A percentile compares a stretch with the other conserved stretches of the same genome.
phyloP scores from a whole-genome alignment of 805 yeast genomes.

The Metschnikowia continentalis region DNA sequence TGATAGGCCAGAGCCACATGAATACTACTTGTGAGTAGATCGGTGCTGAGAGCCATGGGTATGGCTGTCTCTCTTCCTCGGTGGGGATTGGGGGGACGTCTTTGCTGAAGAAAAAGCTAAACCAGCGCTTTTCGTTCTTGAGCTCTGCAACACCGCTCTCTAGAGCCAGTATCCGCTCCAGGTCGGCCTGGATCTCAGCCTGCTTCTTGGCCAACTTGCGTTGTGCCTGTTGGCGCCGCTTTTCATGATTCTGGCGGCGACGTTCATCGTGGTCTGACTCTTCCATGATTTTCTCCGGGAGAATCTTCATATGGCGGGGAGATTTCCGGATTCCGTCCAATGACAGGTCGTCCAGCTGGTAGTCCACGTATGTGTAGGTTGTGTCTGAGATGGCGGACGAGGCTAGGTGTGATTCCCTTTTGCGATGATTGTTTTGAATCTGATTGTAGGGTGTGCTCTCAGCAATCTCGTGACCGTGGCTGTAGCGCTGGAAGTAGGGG shows the following conservation, averaged over 20 bases:
- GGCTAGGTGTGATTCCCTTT: conserved; percentile 8
- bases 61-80: conserved; percentile 47
- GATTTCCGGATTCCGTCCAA: conserved; percentile 2
- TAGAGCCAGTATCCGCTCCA: not conserved
- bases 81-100: conserved; percentile 48
- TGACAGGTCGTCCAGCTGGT: conserved; percentile 10
- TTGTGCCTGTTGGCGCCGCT: not conserved
- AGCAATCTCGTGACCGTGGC: conserved; percentile 1
- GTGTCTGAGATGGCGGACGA: conserved; percentile 12
- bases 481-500: conserved; percentile 5
- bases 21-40: conserved; percentile 37
- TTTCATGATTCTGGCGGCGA: not conserved
- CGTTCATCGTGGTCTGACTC: conserved; percentile 1
- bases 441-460: conserved; percentile 5
- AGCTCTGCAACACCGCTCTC: conserved; percentile 20
- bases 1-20: conserved; percentile 38
- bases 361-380: conserved; percentile 15
- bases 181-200: not conserved
- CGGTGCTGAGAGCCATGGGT: conserved; percentile 39
- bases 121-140: conserved; percentile 46
- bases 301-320: conserved; percentile 1
- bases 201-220: conserved; percentile 2
- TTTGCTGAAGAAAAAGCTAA: conserved; percentile 48
- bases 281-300: not conserved
- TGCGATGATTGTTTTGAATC: conserved; percentile 2